These are phyloP conservation scores for Fraxinus angustifolia DNA, from an alignment of 305 asterid genomes.

Conservation along the genomic window DNA sequence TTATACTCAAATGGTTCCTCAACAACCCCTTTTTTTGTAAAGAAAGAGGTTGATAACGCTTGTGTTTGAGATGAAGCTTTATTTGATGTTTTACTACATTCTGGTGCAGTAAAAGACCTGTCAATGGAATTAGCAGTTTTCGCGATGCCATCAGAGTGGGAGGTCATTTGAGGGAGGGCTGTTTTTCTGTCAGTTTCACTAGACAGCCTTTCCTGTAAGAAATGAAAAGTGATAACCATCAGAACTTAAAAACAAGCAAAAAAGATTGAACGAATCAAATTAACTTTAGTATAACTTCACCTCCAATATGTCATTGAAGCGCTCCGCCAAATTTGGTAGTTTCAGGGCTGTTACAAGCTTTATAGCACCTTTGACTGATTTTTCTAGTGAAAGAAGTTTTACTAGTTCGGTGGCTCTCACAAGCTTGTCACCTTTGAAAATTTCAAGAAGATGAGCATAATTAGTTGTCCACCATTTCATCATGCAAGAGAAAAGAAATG, in stretches of 20 bases:
- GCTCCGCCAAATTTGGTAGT: constrained; percentile 91
- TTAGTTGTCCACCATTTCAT: not conserved
- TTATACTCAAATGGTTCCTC: constrained; percentile 38
- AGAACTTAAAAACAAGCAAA: not conserved
- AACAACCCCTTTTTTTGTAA: constrained; percentile 27
- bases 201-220: constrained; percentile 64
- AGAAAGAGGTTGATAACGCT: constrained; percentile 30
- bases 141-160: constrained; percentile 21
- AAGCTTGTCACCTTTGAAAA: constrained; percentile 77
- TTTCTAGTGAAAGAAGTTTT: constrained; percentile 78
- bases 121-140: constrained; percentile 29
- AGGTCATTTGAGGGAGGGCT: constrained; percentile 21
- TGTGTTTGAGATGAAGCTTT: constrained; percentile 31
- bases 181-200: constrained; percentile 38
- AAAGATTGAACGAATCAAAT: not conserved
- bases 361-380: constrained; percentile 84
- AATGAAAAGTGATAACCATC: constrained; percentile 10
- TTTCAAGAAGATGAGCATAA: not conserved
- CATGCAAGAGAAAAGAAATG: not conserved
- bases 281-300: constrained; percentile 31
- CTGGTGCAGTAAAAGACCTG: constrained; percentile 32
- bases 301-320: constrained; percentile 84
- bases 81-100: constrained; percentile 37
- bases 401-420: constrained; percentile 91
- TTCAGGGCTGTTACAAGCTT: constrained; percentile 92